phyloP scores from a whole-genome alignment of 352 stramenopile species.

The Globisporangium alternatum region DNA sequence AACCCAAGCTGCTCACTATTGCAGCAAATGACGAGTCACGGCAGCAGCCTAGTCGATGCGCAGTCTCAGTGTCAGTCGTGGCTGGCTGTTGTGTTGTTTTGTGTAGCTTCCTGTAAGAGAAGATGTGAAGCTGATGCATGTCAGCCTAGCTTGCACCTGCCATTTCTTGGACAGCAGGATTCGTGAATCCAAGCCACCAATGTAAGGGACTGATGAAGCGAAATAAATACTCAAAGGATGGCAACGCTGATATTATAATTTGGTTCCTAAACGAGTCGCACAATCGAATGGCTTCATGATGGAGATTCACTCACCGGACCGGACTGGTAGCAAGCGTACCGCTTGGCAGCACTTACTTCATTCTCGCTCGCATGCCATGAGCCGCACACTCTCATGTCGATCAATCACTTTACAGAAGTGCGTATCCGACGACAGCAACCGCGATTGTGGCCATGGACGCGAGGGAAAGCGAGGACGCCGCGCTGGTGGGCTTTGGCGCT shows the following conservation, averaged over 20 bases:
- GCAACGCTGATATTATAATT: background rate
- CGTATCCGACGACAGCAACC: slow-evolving; percentile 1
- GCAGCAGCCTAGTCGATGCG: no score
- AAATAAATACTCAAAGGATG: background rate
- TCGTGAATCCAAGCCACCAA: background rate
- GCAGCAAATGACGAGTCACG: no score
- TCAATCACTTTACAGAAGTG: background rate
- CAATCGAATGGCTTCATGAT: background rate
- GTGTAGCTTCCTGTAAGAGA: no score
- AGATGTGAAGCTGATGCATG: background rate
- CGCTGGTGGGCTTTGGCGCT: background rate
- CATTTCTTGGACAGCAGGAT: background rate
- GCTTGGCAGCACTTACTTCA: background rate
- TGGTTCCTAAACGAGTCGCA: background rate
- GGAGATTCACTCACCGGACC: background rate
- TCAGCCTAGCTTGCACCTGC: background rate
- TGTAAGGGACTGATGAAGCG: background rate
- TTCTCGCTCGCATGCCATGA: background rate
- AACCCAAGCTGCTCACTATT: no score
- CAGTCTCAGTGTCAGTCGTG: no score
- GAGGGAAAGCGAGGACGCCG: background rate
- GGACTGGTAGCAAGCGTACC: background rate
- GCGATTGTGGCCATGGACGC: background rate
- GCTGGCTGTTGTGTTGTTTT: no score
- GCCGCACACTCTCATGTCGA: background rate